phyloP scores from a whole-genome alignment of 2,329 filamentous ascomycete species.

The Zasmidium citrigriseum region DNA sequence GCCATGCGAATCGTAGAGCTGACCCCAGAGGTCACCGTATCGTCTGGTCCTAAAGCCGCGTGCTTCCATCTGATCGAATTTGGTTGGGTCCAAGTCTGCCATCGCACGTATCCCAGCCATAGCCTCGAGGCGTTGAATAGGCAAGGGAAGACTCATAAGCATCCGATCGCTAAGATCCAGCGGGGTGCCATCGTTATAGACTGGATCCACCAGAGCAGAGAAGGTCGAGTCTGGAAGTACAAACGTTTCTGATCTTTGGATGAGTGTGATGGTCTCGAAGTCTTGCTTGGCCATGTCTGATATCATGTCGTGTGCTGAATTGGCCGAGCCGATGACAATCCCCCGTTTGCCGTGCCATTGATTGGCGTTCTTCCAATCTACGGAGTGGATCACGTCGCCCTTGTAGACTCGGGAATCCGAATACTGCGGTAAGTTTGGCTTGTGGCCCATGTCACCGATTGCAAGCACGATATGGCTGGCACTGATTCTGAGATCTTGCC shows the following conservation, averaged over 20 bases:
- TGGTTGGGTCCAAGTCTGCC: conserved; percentile 36
- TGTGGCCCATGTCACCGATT: conserved; percentile 32
- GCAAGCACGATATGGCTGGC: conserved; percentile 35
- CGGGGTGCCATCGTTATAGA: conserved; percentile 20
- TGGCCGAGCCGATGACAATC: conserved; percentile 48
- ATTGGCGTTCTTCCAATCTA: conserved; percentile 35
- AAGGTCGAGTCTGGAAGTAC: conserved; percentile 30
- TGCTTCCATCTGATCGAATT: conserved; percentile 41
- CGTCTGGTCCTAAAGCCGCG: conserved; percentile 44
- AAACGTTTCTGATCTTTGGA: conserved; percentile 41
- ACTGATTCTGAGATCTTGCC: conserved; percentile 4
- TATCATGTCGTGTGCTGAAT: conserved; percentile 50
- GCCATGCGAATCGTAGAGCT: conserved; percentile 44
- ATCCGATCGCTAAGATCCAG: conserved; percentile 20
- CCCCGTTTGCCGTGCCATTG: conserved; percentile 43
- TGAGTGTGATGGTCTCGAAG: conserved; percentile 42
- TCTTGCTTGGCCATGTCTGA: conserved; percentile 47
- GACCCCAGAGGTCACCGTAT: conserved; percentile 36
- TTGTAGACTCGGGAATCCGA: conserved; percentile 30
- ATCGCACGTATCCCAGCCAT: conserved; percentile 32
- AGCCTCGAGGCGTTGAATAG: conserved; percentile 31
- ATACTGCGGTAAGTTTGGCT: conserved; percentile 15
- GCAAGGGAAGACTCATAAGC: conserved; percentile 25
- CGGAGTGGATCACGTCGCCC: conserved; percentile 39
- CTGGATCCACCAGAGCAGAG: conserved; percentile 10